Base-by-base conservation (phyloP, 1,284 basidiomycete species). In the Puccinia hordei region DNA sequence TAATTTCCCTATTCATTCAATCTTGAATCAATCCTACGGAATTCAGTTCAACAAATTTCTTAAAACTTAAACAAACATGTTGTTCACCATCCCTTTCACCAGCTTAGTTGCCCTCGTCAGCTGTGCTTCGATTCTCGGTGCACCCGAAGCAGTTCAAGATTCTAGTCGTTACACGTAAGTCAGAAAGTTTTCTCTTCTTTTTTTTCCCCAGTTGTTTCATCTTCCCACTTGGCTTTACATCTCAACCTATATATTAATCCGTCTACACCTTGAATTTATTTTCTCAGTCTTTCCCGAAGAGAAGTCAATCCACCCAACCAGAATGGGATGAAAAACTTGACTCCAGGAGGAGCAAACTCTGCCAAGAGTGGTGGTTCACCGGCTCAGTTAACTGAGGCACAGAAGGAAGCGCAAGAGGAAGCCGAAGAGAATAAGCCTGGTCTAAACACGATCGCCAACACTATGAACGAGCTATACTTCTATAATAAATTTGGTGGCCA, bases 391-490 rank as follows among this genome's bases (percentile, higher is more conserved):
- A 35, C 24, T 27, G 51, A 12, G 22, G 22, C 24, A 66, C 38
- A 66, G 38, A 66, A 66, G 63, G 63, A 73, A 59, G 65, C 63
- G 5, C n/a, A 30, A 22, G 75, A 77, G 35, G 65, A 57, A 46
- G 66, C 76, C 15, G 66, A 69, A 41, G 76, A 78, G 22, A 78
- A 78, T 1, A 53, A n/a, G 24, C 66, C 76, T 13, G 27, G 65
- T 1, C 41, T 78, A 1, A 78, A 78, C 19, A 78, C 76, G 24
- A 78, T 78, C 1, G 49, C 65, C 19, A 61, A 59, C 38, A 53
- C 76, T 13, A 53, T 57, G 19, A 78, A 71, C 19, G 51, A 78
- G 65, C 19, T 78, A 17, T 71, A 78, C 55, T 69, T 69, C 30
- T 41, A 78, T 27, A 53, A 71, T 8, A 78, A 71, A 51, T 59